phyloP scores from a whole-genome alignment of 257 asterid genomes.

The Nicotiana attenuata region DNA sequence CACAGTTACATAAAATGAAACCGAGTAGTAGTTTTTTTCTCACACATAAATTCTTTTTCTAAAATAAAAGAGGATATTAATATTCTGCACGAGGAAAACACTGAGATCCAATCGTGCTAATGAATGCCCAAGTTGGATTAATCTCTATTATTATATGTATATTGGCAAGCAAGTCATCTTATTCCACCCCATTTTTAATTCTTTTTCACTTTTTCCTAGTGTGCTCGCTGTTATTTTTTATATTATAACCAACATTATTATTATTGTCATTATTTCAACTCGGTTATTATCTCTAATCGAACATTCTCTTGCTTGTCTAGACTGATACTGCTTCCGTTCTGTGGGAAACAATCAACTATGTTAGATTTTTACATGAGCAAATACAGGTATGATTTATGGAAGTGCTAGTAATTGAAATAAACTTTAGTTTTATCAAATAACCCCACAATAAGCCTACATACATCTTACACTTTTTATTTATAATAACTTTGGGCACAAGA shows the following conservation, averaged over 20 bases:
- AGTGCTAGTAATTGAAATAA: neutral
- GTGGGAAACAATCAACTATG: slow-evolving; percentile 25
- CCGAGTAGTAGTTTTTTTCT: no score
- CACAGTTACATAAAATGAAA: no score
- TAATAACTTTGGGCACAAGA: no score
- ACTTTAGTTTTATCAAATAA: no score
- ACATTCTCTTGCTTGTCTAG: neutral
- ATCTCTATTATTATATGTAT: no score
- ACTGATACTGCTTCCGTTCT: slow-evolving; percentile 35
- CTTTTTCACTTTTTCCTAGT: neutral
- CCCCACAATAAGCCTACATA: neutral
- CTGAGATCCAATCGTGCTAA: no score
- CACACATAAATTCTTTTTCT: no score
- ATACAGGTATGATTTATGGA: slow-evolving; percentile 16
- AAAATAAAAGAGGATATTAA: no score
- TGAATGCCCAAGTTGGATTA: no score
- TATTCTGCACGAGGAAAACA: no score
- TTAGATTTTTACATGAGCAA: slow-evolving; percentile 30
- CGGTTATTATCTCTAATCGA: neutral
- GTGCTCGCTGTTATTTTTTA: neutral
- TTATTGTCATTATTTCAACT: neutral
- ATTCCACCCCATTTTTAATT: neutral
- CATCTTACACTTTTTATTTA: neutral
- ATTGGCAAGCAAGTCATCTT: neutral
- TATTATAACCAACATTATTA: neutral